These are phyloP conservation scores for Starmera amethionina DNA, from an alignment of 805 yeast species.

Conservation along the genomic window DNA sequence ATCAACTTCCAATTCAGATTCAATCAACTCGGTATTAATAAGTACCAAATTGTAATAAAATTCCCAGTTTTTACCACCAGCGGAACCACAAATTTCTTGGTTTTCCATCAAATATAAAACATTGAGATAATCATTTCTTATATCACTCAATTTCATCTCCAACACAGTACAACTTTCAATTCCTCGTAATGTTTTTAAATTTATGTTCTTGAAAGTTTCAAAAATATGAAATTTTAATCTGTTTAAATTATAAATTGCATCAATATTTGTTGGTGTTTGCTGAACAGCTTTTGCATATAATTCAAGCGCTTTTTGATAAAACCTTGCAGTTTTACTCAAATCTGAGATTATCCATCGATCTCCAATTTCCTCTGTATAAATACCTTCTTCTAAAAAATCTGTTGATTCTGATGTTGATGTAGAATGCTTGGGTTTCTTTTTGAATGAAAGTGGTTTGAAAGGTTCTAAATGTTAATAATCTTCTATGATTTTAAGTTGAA, in stretches of 20 bases:
- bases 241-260: constrained; percentile 49
- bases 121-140: constrained; percentile 8
- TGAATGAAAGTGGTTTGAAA: constrained; percentile 1
- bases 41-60: constrained; percentile 15
- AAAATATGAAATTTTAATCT: constrained; percentile 53
- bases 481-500: too few relatives aligned
- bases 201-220: constrained; percentile 37
- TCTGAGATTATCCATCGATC: constrained; percentile 67
- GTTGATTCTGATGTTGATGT: constrained; percentile 1
- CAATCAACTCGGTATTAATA: constrained; percentile 9
- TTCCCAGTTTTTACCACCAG: constrained; percentile 16
- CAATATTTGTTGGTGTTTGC: constrained; percentile 19
- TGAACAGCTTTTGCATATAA: constrained; percentile 28
- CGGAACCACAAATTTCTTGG: not conserved
- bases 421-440: not conserved
- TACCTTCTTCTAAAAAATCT: constrained; percentile 47
- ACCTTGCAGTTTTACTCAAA: constrained; percentile 50
- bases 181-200: constrained; percentile 18
- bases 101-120: constrained; percentile 1
- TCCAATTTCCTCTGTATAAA: constrained; percentile 61
- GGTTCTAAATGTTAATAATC: constrained; percentile 4
- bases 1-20: constrained; percentile 3
- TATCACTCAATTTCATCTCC: constrained; percentile 1
- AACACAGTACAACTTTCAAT: constrained; percentile 17
- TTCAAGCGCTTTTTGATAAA: constrained; percentile 48